Conservation (phyloP, 768 basidiomycete species). For the Trametes elegans region DNA sequence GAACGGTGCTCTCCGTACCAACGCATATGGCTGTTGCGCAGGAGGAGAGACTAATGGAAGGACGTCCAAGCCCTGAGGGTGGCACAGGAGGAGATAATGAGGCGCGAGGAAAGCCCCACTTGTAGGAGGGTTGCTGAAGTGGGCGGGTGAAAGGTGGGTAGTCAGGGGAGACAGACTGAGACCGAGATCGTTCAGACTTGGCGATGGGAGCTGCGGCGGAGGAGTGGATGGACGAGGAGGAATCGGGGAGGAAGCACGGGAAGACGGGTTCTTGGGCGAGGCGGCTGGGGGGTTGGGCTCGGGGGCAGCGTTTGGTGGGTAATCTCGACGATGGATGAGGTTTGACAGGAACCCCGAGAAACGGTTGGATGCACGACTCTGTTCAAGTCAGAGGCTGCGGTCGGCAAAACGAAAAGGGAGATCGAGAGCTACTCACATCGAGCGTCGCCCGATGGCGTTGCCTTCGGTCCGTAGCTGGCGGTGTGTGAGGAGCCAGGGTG, state of each 20-base stretch:
- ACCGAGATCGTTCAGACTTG: slow-evolving; percentile 73
- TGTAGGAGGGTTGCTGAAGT: slow-evolving; percentile 72
- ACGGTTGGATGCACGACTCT: slow-evolving; percentile 66
- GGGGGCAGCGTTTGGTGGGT: slow-evolving; percentile 26
- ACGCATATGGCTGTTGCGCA: slow-evolving; percentile 71
- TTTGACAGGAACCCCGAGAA: slow-evolving; percentile 84
- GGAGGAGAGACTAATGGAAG: slow-evolving; percentile 78
- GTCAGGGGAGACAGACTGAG: slow-evolving; percentile 69
- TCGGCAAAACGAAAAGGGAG: slow-evolving; percentile 5
- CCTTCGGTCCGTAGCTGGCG: slow-evolving; percentile 17
- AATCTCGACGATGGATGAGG: slow-evolving; percentile 72
- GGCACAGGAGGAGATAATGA: slow-evolving; percentile 80
- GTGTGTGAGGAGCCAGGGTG: slow-evolving; percentile 24
- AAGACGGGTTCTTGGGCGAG: slow-evolving; percentile 36
- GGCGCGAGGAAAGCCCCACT: slow-evolving; percentile 80
- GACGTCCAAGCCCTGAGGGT: slow-evolving; percentile 83
- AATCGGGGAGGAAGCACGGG: slow-evolving; percentile 55
- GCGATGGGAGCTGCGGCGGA: slow-evolving; percentile 69
- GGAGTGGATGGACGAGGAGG: slow-evolving; percentile 59
- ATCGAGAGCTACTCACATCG: slow-evolving; percentile 49
- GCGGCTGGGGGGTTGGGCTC: slow-evolving; percentile 23
- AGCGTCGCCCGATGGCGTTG: slow-evolving; percentile 49
- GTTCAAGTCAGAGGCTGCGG: slow-evolving; percentile 15
- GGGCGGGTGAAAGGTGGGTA: slow-evolving; percentile 65
- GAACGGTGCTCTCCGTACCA: slow-evolving; percentile 79